Percentiles rank a stretch among this genome's conserved stretches.
These are phyloP conservation scores for Trametes versicolor DNA, from an alignment of 1,284 basidiomycete species.

Conservation along the genomic window DNA sequence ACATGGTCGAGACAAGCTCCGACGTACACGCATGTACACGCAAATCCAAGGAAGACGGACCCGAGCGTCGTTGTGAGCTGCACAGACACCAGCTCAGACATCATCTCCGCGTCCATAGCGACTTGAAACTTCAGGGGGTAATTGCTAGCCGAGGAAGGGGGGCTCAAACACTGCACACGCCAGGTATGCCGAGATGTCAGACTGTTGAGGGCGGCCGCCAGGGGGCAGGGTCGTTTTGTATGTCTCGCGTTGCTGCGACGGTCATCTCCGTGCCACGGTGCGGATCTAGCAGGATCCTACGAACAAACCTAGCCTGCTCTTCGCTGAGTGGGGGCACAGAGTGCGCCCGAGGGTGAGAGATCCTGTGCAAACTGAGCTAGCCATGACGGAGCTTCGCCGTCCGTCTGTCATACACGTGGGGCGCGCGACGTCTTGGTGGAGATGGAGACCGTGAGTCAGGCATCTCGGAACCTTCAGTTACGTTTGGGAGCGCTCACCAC, in stretches of 20 bases:
- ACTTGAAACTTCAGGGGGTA: not conserved
- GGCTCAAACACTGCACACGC: not conserved
- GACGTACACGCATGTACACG: constrained; percentile 21
- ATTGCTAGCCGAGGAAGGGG: no score
- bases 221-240: not conserved
- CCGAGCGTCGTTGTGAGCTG: constrained; percentile 20
- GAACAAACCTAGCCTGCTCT: not conserved
- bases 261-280: constrained; percentile 4
- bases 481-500: not conserved
- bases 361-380: not conserved
- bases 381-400: not conserved
- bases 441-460: not conserved
- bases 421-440: constrained; percentile 3
- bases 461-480: not conserved
- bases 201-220: constrained; percentile 1
- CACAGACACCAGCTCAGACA: not conserved
- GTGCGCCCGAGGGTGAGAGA: not conserved
- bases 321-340: not conserved
- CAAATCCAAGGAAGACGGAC: constrained; percentile 15
- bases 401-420: not conserved
- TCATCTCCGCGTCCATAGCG: not conserved
- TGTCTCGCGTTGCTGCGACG: not conserved
- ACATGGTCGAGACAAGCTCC: not conserved
- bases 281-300: not conserved
- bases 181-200: constrained; percentile 13